Evolutionary conservation across 1,139 yeast species (phyloP).

Genomic region (Blastobotrys indianensis): DNA sequence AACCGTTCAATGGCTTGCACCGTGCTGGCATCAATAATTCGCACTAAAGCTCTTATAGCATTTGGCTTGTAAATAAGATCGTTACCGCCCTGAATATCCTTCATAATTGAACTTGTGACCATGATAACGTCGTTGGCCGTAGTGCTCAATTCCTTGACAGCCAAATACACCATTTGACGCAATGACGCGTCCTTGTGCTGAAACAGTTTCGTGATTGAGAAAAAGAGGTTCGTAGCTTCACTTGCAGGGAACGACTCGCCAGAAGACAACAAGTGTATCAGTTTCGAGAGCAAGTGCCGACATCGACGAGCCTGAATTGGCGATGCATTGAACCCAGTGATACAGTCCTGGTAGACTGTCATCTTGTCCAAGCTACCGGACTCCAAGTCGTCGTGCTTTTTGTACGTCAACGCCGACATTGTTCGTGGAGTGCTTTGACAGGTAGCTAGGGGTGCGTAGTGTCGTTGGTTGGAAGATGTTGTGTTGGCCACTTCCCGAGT

Average conservation of each 20-base stretch:
- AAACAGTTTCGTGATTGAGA: slow-evolving; percentile 87
- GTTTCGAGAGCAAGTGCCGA: slow-evolving; percentile 67
- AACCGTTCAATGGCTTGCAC: slow-evolving; percentile 92
- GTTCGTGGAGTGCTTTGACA: not conserved
- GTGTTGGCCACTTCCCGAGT: slow-evolving; percentile 3
- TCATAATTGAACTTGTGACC: slow-evolving; percentile 98
- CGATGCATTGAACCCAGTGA: slow-evolving; percentile 86
- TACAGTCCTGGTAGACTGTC: slow-evolving; percentile 95
- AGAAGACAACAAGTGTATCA: slow-evolving; percentile 59
- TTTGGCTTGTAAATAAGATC: slow-evolving; percentile 85
- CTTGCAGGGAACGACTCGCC: slow-evolving; percentile 85
- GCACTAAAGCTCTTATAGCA: slow-evolving; percentile 85
- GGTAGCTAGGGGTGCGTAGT: slow-evolving; percentile 1
- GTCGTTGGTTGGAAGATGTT: not conserved
- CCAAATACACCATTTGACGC: slow-evolving; percentile 89
- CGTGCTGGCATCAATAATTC: slow-evolving; percentile 87
- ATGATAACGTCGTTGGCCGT: slow-evolving; percentile 88
- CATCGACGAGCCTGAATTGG: slow-evolving; percentile 87
- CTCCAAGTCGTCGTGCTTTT: slow-evolving; percentile 73
- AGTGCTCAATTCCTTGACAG: slow-evolving; percentile 82
- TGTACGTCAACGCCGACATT: slow-evolving; percentile 79
- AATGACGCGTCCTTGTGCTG: slow-evolving; percentile 88
- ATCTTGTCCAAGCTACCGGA: slow-evolving; percentile 81
- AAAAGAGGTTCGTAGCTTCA: slow-evolving; percentile 90
- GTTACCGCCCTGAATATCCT: slow-evolving; percentile 82